Evolutionary conservation across 2,329 filamentous ascomycete genomes (phyloP).

Genomic region (Scortechinia acanthostroma): DNA sequence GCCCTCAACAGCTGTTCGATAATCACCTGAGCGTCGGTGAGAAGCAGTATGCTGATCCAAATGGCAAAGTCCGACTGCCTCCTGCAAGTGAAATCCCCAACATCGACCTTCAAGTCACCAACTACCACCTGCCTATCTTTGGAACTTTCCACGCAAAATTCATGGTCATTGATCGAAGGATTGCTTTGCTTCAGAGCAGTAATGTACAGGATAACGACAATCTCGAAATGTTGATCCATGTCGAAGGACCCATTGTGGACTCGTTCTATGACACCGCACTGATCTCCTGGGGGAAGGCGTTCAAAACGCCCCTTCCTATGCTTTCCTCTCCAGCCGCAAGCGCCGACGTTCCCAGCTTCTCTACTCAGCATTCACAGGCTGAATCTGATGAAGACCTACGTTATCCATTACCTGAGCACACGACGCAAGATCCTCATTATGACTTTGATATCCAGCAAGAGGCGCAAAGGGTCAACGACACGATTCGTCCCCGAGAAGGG

Average conservation of each 20-base stretch:
- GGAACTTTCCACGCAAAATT: constrained; percentile 58
- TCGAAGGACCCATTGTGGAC: constrained; percentile 56
- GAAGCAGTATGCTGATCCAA: constrained; percentile 36
- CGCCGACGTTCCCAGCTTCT: constrained; percentile 7
- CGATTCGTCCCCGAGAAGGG: constrained; percentile 26
- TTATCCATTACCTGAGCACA: constrained; percentile 32
- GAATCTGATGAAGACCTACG: constrained; percentile 6
- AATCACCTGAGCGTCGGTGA: constrained; percentile 39
- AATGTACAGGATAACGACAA: constrained; percentile 57
- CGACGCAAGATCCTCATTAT: constrained; percentile 39
- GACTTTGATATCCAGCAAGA: constrained; percentile 40
- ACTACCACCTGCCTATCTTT: constrained; percentile 47
- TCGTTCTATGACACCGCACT: constrained; percentile 50
- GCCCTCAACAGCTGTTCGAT: constrained; percentile 41
- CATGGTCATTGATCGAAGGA: constrained; percentile 48
- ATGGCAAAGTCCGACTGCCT: constrained; percentile 38
- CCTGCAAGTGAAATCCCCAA: constrained; percentile 43
- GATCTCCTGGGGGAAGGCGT: constrained; percentile 44
- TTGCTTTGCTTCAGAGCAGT: constrained; percentile 49
- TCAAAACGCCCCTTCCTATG: constrained; percentile 40
- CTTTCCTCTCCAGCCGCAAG: constrained; percentile 31
- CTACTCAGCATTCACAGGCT: constrained; percentile 4
- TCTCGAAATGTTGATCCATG: constrained; percentile 52
- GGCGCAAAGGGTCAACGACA: constrained; percentile 38
- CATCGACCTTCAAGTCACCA: constrained; percentile 49